A percentile compares a stretch with the other conserved stretches of the same genome.
phyloP scores from a whole-genome alignment of 345 rosid species.

The Eucalyptus urophylla region DNA sequence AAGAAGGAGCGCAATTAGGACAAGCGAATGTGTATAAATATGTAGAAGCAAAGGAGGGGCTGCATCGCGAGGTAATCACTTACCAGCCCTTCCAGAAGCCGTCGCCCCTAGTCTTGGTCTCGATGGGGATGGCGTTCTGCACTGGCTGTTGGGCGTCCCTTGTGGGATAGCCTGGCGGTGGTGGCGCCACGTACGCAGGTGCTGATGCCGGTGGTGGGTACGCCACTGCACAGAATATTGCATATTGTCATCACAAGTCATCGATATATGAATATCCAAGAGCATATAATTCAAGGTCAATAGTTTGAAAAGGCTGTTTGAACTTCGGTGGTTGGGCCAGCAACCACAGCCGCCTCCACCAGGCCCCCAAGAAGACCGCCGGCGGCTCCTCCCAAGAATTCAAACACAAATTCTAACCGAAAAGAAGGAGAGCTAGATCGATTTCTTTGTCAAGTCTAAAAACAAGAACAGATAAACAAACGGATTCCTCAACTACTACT shows the following conservation, averaged over 20 bases:
- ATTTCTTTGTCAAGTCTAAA: not conserved
- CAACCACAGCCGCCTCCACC: not conserved
- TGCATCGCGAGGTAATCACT: too few relatives aligned
- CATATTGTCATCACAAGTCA: not conserved
- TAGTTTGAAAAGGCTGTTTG: not conserved
- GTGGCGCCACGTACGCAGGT: constrained; percentile 14
- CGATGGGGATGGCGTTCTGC: too few relatives aligned
- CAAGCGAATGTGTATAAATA: too few relatives aligned
- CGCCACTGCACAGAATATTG: not conserved
- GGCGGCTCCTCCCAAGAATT: not conserved
- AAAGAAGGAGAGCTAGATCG: not conserved
- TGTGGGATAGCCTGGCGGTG: constrained; percentile 43
- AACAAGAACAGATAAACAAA: not conserved
- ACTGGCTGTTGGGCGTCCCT: too few relatives aligned
- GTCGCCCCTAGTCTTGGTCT: too few relatives aligned
- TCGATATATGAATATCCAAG: not conserved
- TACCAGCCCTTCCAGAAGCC: too few relatives aligned
- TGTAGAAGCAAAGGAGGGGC: too few relatives aligned
- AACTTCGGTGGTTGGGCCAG: not conserved
- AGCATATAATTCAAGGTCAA: not conserved
- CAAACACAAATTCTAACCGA: not conserved
- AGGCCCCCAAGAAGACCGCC: not conserved
- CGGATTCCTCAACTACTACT: not conserved
- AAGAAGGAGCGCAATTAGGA: too few relatives aligned
- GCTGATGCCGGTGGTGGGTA: constrained; percentile 7